Percentiles rank a stretch among this genome's conserved stretches.
These are phyloP conservation scores for Pseudocercospora fijiensis DNA, from an alignment of 2,329 filamentous ascomycete genomes.

Conservation along the genomic window DNA sequence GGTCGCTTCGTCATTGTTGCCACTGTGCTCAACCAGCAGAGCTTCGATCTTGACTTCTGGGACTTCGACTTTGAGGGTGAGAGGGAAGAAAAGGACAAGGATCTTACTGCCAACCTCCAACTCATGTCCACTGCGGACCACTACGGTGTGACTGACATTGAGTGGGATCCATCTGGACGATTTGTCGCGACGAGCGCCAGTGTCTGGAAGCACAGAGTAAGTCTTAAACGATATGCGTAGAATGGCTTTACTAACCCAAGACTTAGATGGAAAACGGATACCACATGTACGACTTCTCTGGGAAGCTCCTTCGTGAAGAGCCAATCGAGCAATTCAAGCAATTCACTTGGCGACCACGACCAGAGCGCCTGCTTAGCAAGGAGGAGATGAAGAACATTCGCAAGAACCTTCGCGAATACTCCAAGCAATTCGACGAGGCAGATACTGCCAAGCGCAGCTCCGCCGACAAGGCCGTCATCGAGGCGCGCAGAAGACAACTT, in stretches of 20 bases:
- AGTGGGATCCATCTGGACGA: conserved; percentile 95
- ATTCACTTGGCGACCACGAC: conserved; percentile 89
- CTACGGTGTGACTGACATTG: conserved; percentile 95
- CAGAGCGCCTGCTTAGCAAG: conserved; percentile 85
- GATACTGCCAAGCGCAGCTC: conserved; percentile 91
- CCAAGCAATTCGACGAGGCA: conserved; percentile 89
- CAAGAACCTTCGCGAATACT: conserved; percentile 98
- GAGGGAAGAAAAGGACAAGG: conserved; percentile 83
- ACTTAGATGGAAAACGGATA: conserved; percentile 96
- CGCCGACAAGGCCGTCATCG: conserved; percentile 90
- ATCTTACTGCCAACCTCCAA: conserved; percentile 90
- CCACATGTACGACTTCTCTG: conserved; percentile 96
- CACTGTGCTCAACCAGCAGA: conserved; percentile 87
- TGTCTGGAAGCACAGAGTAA: conserved; percentile 92
- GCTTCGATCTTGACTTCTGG: conserved; percentile 95
- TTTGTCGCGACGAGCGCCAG: conserved; percentile 92
- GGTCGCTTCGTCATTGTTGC: conserved; percentile 94
- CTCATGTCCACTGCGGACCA: conserved; percentile 92
- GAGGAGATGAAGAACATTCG: conserved; percentile 97
- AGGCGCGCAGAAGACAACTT: conserved; percentile 76
- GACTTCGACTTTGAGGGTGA: conserved; percentile 98
- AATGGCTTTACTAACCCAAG: conserved; percentile 16
- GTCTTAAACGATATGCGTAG: conserved; percentile 39
- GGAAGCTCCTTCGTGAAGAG: conserved; percentile 84
- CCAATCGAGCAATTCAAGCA: conserved; percentile 97